A percentile compares a stretch with the other conserved stretches of the same genome.
These are phyloP conservation scores for Symmetrospora coprosmae DNA, from an alignment of 768 basidiomycete species.

Conservation along the genomic window DNA sequence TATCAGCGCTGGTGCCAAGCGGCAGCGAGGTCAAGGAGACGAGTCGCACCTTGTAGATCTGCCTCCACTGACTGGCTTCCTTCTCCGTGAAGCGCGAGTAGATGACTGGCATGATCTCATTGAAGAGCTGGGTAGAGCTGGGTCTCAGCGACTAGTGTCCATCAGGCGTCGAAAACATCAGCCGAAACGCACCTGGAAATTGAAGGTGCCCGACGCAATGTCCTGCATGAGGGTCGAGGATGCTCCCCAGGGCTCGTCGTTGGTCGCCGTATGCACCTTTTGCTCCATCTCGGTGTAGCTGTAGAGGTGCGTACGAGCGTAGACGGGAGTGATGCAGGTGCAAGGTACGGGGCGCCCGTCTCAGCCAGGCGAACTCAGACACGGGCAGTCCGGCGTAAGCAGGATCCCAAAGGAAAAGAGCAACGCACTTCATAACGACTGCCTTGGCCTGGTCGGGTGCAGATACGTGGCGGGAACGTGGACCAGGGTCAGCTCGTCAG, in stretches of 20 bases:
- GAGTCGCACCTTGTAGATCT: constrained; percentile 77
- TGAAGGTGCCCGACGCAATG: constrained; percentile 67
- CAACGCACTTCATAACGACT: constrained; percentile 70
- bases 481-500: not conserved
- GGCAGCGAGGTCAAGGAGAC: constrained; percentile 1
- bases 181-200: constrained; percentile 15
- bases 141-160: not conserved
- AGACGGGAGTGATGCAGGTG: not conserved
- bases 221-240: constrained; percentile 97
- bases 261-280: constrained; percentile 90
- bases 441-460: constrained; percentile 61
- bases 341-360: not conserved
- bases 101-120: constrained; percentile 97
- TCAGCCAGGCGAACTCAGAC: too few relatives aligned
- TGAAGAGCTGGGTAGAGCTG: constrained; percentile 73
- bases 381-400: too few relatives aligned
- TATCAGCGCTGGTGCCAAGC: constrained; percentile 15
- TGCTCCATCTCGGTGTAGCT: constrained; percentile 64
- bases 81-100: constrained; percentile 81
- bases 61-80: constrained; percentile 93
- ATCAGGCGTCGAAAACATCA: constrained; percentile 22
- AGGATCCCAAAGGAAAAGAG: too few relatives aligned
- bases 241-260: constrained; percentile 97
- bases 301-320: constrained; percentile 37
- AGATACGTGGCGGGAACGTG: not conserved